A percentile compares a stretch with the other conserved stretches of the same genome.
These are phyloP conservation scores for Cyclotella sp. DNA, from an alignment of 108 stramenopile genomes.

Conservation along the genomic window DNA sequence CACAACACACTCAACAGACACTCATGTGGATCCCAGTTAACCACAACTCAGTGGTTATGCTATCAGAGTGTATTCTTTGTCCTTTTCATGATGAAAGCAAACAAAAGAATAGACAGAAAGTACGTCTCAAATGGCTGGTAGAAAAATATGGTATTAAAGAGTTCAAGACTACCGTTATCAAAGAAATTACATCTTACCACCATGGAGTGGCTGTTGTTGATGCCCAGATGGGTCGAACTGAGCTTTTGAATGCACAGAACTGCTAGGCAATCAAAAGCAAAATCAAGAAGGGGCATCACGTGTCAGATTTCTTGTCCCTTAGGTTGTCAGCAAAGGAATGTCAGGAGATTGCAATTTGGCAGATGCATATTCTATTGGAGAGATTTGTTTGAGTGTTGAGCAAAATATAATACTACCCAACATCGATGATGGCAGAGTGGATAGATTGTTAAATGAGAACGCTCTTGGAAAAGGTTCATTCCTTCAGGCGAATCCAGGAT, in stretches of 20 bases:
- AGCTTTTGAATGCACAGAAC: constrained; percentile 76
- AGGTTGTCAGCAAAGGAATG: constrained; percentile 81
- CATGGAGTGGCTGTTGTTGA: constrained; percentile 69
- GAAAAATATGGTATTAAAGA: constrained; percentile 89
- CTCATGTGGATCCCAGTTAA: constrained; percentile 92
- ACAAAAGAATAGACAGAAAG: constrained; percentile 89
- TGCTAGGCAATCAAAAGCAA: constrained; percentile 91
- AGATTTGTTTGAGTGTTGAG: constrained; percentile 94
- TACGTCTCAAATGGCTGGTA: constrained; percentile 93
- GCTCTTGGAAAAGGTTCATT: constrained; percentile 58
- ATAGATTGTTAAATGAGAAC: constrained; percentile 67
- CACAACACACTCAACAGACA: no score
- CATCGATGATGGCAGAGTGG: constrained; percentile 76
- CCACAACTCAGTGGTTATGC: constrained; percentile 74
- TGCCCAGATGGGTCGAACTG: constrained; percentile 62
- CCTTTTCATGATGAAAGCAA: constrained; percentile 91
- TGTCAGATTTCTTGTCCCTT: constrained; percentile 87
- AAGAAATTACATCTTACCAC: constrained; percentile 76
- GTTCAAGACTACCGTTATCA: constrained; percentile 73
- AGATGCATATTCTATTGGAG: constrained; percentile 85
- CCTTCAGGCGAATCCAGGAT: constrained; percentile 72
- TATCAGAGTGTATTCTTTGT: constrained; percentile 83
- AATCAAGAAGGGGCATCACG: constrained; percentile 84
- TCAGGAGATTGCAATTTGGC: constrained; percentile 84
- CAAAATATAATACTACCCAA: constrained; percentile 95